Evolutionary conservation across 192 early-diverging fungal genomes (phyloP), one percentile per base, ranked within the genome.

Genomic region (Chytriomyces sp.): DNA sequence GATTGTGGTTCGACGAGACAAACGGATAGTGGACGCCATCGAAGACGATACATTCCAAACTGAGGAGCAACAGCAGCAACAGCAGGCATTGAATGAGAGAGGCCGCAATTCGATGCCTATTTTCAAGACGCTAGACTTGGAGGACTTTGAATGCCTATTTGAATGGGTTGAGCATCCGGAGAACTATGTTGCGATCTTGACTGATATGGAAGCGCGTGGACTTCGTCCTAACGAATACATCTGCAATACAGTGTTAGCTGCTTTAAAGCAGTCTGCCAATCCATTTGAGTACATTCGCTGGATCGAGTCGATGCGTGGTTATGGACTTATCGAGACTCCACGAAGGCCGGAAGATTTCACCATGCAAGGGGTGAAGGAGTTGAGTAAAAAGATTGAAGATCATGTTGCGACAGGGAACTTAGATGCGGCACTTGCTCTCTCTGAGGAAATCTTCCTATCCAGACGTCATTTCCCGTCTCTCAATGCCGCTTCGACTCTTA

Each of bases 61-160:
- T n/a, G n/a, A n/a, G n/a, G n/a, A n/a, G n/a, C n/a, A n/a, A n/a
- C n/a, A n/a, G n/a, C n/a, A n/a, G n/a, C n/a, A n/a, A n/a, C n/a
- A n/a, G n/a, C n/a, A n/a, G n/a, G n/a, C n/a, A n/a, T n/a, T n/a
- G n/a, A n/a, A n/a, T n/a, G n/a, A n/a, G n/a, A n/a, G n/a, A n/a
- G n/a, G n/a, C n/a, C n/a, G n/a, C n/a, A n/a, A n/a, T n/a, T n/a
- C n/a, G n/a, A n/a, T n/a, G n/a, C n/a, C n/a, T n/a, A n/a, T n/a
- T n/a, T n/a, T n/a, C 44, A 2, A 49, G 22, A 49, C 14, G 17
- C 44, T 49, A n/a, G 44, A 49, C 44, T 14, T 49, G 14, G 17
- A n/a, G 44, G 62, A 64, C 28, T 64, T 64, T 44, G 62, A 64
- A 30, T 44, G 33, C 17, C 59, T 61, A 10, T 37, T 61, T 22